Evolutionary conservation across 2,329 filamentous ascomycete genomes (phyloP).

Genomic region (Sphaerulina musiva): DNA sequence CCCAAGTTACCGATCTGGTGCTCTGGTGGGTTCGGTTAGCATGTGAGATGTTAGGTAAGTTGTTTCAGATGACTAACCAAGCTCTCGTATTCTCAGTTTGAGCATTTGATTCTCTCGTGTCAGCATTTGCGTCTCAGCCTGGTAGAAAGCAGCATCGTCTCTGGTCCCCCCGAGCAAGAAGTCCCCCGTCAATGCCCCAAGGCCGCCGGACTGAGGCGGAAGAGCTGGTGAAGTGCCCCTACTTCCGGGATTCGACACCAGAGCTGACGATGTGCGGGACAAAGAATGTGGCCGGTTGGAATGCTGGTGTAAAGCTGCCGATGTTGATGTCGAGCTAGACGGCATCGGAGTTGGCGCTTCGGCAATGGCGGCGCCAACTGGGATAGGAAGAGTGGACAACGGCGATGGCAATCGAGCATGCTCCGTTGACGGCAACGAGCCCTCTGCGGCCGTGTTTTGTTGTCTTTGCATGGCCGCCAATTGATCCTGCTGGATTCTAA

Average conservation of each 20-base stretch:
- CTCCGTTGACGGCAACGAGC: constrained; percentile 19
- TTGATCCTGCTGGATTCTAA: constrained; percentile 67
- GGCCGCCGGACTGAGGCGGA: constrained; percentile 53
- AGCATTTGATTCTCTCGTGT: constrained; percentile 78
- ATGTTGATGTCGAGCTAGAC: constrained; percentile 14
- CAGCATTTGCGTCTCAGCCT: constrained; percentile 73
- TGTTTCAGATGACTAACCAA: constrained; percentile 32
- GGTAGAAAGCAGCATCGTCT: constrained; percentile 72
- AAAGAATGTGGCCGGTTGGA: constrained; percentile 33
- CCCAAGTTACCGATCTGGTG: constrained; percentile 16
- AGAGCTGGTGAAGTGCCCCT: constrained; percentile 39
- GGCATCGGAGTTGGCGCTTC: constrained; percentile 19
- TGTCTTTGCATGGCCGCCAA: constrained; percentile 48
- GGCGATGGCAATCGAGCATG: constrained; percentile 29
- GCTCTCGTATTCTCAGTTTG: constrained; percentile 63
- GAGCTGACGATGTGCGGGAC: constrained; percentile 42
- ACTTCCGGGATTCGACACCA: constrained; percentile 29
- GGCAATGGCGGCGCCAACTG: constrained; percentile 44
- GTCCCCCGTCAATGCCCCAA: constrained; percentile 43
- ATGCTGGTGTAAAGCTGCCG: constrained; percentile 18
- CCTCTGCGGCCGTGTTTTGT: constrained; percentile 42
- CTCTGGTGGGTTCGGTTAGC: constrained; percentile 6
- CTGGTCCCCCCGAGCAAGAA: constrained; percentile 54
- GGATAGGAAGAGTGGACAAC: constrained; percentile 31
- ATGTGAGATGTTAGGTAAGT: neutral